Conservation (phyloP, 148 eudicot genomes). For the Fallopia convolvulus region DNA sequence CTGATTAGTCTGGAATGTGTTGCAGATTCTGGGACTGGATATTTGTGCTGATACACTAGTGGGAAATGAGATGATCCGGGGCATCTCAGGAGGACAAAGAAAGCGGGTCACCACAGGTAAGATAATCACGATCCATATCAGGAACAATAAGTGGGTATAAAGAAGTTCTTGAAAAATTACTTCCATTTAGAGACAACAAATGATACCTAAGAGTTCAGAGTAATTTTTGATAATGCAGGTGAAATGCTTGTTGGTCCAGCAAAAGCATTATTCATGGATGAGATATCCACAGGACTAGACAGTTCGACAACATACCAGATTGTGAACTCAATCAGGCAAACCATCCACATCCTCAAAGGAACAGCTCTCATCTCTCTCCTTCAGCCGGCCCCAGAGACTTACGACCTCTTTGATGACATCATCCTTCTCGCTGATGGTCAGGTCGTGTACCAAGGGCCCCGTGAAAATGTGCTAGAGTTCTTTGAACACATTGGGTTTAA, state of each 20-base stretch:
- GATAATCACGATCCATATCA: neutral
- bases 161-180: neutral
- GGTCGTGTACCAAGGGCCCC: constrained; percentile 84
- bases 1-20: neutral
- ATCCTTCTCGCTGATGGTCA: constrained; percentile 81
- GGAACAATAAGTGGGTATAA: neutral
- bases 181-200: neutral
- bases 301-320: constrained; percentile 85
- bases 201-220: neutral
- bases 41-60: constrained; percentile 74
- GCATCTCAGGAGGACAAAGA: constrained; percentile 80
- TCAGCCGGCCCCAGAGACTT: constrained; percentile 90
- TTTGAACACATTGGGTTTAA: constrained; percentile 75
- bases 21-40: constrained; percentile 81
- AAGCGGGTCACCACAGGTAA: constrained; percentile 81
- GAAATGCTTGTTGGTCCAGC: constrained; percentile 94
- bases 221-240: constrained; percentile 28
- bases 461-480: constrained; percentile 72
- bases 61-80: constrained; percentile 76
- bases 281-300: constrained; percentile 84
- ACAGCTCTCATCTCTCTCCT: constrained; percentile 79
- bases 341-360: constrained; percentile 78
- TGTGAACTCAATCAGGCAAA: constrained; percentile 67
- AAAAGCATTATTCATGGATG: constrained; percentile 83
- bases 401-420: constrained; percentile 76